Base-by-base conservation (phyloP, 2,329 filamentous ascomycete genomes). In the Dendrostoma leiphaemia region DNA sequence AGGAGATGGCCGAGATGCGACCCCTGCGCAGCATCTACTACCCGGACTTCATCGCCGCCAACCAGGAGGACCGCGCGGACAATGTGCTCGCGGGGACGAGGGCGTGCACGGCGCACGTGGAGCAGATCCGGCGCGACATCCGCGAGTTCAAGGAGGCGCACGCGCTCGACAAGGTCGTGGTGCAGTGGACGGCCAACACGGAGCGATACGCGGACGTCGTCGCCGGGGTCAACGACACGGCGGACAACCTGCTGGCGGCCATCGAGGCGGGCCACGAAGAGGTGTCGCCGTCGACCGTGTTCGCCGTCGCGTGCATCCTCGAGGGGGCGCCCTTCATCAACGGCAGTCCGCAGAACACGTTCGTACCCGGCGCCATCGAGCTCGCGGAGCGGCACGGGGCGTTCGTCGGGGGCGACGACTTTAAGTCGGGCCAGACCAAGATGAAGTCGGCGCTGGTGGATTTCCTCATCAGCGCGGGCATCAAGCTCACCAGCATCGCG, bases 391-490 rank as follows among this genome's bases (percentile, higher is more conserved):
- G 88, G 73, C 86, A 95, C 73, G 81, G 83, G 54, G 85, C 92
- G 59, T 99, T 96, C 78, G 91, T 99, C 66, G 94, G 94, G 56
- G 94, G 94, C 61, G 94, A 99, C 67, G 94, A 99, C 77, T 99
- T 99, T 87, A 99, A 99, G 80, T 97, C 94, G 59, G 94, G 94
- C 60, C 94, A 99, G 81, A 99, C 94, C 71, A 99, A 99, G 86
- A 99, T 99, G 94, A 99, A 99, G 80, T 97, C 94, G 57, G 94
- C 94, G 19, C 85, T 99, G 28, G 94, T 97, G 43, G 94, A 99
- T 76, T 99, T 99, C 78, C 76, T 99, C 71, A 96, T 99, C 85
- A 97, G 86, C 71, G 94, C 94, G 45, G 94, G 94, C 70, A 97
- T 99, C 83, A 97, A 96, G 80, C 85, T 99, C 68, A 97, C 93